Base-by-base conservation (phyloP, 768 basidiomycete species). In the Chlorophyllum brunneum region DNA sequence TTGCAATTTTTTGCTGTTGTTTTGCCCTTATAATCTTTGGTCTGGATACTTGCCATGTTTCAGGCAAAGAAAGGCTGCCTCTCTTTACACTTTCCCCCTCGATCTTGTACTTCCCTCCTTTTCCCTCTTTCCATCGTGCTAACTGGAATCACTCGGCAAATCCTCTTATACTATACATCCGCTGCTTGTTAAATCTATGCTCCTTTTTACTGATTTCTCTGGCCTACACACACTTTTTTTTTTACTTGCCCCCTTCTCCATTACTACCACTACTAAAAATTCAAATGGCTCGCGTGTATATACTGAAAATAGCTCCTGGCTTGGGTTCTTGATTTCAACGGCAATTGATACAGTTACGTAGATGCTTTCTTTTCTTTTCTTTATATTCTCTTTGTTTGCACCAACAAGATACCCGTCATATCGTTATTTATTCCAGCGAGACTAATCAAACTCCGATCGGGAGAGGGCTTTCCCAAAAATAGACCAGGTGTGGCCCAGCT, bases 151-250 rank as follows among this genome's bases (percentile, higher is more conserved):
- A 64, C 63, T 67, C 61, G 63, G 57, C 60, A 60, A 64, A 56
- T 34, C 58, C 45, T 43, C 51, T 50, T 50, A 44, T 70, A 70
- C 68, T 64, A 61, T 71, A 71, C 63, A 64, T 58, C 63, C 56
- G 50, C 59, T 63, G 61, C 54, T 65, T 62, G 59, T 61, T 65
- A 65, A 65, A 69, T 70, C 66, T 67, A 70, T 67, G 63, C 60
- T 63, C 58, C 39, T 46, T 51, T 37, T 56, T 56, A 58, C 56
- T 43, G 37, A 18, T 15, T 34, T 23, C 30, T 47, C 5, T 38
- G 18, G 9, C 22, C 30, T 22, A 22, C 40, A 51, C 49, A 22
- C n/a, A n/a, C n/a, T 29, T 51, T 40, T 15, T 51, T 51, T 40
- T 42, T 51, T 55, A 50, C 48, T 49, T 46, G 43, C 51, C 49